phyloP scores from a whole-genome alignment of 108 stramenopile genomes.

The Cyclotella baltica region DNA sequence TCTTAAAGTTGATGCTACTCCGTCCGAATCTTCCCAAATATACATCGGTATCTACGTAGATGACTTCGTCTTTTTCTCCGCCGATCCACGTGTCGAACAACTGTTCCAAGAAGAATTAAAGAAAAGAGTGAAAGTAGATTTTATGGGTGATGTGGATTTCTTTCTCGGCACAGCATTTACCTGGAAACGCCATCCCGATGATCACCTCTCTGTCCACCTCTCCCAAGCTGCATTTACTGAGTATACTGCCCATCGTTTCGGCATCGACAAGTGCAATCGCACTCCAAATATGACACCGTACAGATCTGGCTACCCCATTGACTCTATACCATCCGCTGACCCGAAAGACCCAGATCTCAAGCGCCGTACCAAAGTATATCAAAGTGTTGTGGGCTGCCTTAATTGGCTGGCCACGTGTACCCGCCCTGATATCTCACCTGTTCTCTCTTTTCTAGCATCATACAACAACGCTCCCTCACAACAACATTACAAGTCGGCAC shows the following conservation, averaged over 20 bases:
- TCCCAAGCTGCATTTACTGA: conserved; percentile 28
- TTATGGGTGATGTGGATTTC: too few relatives aligned
- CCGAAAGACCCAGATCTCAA: too few relatives aligned
- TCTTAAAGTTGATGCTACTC: background rate
- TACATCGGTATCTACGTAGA: conserved; percentile 24
- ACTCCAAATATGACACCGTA: too few relatives aligned
- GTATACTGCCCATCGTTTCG: conserved; percentile 19
- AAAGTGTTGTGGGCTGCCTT: too few relatives aligned
- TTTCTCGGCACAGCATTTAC: conserved; percentile 26
- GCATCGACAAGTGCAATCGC: background rate
- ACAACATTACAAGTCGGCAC: too few relatives aligned
- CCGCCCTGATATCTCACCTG: too few relatives aligned
- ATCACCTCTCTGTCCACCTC: conserved; percentile 18
- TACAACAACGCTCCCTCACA: too few relatives aligned
- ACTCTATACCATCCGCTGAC: conserved; percentile 25
- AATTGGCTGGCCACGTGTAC: too few relatives aligned
- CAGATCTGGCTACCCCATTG: conserved; percentile 29
- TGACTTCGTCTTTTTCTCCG: conserved; percentile 19
- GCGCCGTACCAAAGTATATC: too few relatives aligned
- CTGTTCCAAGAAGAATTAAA: too few relatives aligned
- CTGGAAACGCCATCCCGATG: conserved; percentile 10
- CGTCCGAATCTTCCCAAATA: background rate
- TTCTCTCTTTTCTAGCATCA: too few relatives aligned
- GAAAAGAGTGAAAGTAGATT: too few relatives aligned
- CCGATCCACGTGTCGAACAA: background rate